Conservation (phyloP, 1,139 yeast genomes). For the Ogataea hybrid region DNA sequence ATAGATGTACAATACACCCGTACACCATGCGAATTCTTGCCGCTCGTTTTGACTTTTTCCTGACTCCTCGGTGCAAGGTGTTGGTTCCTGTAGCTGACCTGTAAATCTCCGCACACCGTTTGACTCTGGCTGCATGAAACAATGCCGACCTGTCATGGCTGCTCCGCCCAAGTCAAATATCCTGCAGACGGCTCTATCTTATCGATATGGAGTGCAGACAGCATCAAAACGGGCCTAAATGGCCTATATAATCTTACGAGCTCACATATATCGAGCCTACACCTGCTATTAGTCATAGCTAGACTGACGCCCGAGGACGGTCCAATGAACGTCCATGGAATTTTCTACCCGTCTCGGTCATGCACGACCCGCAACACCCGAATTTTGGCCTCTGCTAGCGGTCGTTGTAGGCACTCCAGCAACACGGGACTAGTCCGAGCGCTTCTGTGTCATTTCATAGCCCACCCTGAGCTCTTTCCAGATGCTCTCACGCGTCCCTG, state of each 20-base stretch:
- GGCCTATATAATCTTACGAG: background rate
- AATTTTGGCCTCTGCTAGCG: background rate
- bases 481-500: background rate
- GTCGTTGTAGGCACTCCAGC: background rate
- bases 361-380: constrained; percentile 7
- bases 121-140: constrained; percentile 15
- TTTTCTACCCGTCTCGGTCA: constrained; percentile 8
- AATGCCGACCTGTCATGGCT: constrained; percentile 10
- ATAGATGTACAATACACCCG: constrained; percentile 13
- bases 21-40: constrained; percentile 1
- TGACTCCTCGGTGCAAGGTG: constrained; percentile 1
- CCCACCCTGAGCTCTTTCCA: background rate
- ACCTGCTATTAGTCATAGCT: constrained; percentile 1
- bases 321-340: constrained; percentile 8
- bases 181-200: constrained; percentile 13
- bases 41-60: too few species aligned
- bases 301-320: background rate
- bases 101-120: constrained; percentile 1
- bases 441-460: background rate
- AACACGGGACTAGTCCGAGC: background rate
- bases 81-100: constrained; percentile 4
- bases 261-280: background rate
- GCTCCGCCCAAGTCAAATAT: constrained; percentile 1
- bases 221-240: constrained; percentile 1
- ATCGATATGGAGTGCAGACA: constrained; percentile 7